Base-by-base conservation (phyloP, 1,139 yeast genomes). In the Meyerozyma guilliermondii region DNA sequence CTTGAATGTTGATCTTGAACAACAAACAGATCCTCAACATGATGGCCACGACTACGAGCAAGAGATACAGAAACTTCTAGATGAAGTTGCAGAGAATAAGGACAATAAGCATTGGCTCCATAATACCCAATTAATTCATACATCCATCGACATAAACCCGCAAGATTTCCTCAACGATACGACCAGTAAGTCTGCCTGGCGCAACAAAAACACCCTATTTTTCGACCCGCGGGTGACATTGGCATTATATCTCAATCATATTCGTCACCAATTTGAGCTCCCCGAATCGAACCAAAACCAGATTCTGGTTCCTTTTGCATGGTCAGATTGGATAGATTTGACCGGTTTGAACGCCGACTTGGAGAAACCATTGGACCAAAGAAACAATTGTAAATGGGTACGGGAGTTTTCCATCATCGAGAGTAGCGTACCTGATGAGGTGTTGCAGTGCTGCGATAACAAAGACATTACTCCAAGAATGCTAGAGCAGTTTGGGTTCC, bases 271-370 rank as follows among this genome's bases (percentile, higher is more conserved):
- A 27, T 24, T 47, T 3, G 23, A 28, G 14, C 6, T 5, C 7
- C 36, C 17, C 35, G 23, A 10, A 4, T 14, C 9, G 13, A 13
- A 43, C 13, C 23, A n/a, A 13, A 14, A 29, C 17, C 10, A 17
- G 9, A 14, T 38, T 3, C 29, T 38, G 4, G 43, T 50, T 10
- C 56, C 56, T 1, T 54, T 55, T 39, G 52, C 53, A 40, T 55
- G 58, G 59, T 43, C 49, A 1, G 59, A 55, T 43, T 55, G 59
- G 59, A 50, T 50, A 11, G 55, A 53, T 41, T 41, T 52, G 43
- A 41, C 46, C 5, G 39, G 35, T 20, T 38, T 53, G 29, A 47
- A 51, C 43, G 23, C 26, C 10, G 44, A 46, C 44, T 41, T 43
- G 24, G 38, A 42, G 3, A 28, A 42, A 17, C 56, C 60, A 1